A percentile compares a stretch with the other conserved stretches of the same genome.
Evolutionary conservation across 495 filamentous ascomycete genomes (phyloP).

Genomic region (Tetracladium marchalianum): DNA sequence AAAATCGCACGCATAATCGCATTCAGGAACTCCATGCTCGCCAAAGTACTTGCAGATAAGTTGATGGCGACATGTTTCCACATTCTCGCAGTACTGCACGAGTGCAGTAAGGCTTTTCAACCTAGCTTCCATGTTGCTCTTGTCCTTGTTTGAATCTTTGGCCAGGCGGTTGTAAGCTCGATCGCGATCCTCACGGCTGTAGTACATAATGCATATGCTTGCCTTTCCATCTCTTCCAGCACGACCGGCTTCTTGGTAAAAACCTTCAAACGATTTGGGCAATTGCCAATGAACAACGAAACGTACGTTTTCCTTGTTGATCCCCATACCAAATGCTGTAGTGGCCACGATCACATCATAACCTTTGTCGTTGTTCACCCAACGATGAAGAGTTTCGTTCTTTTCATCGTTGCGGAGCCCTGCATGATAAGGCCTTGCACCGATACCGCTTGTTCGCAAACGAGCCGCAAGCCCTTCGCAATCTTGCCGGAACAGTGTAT

Average conservation of each 20-base stretch:
- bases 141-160: conserved; percentile 27
- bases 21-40: conserved; percentile 49
- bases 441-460: conserved; percentile 50
- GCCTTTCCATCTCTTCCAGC: conserved; percentile 86
- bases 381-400: conserved; percentile 54
- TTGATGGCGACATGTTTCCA: conserved; percentile 61
- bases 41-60: conserved; percentile 76
- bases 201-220: conserved; percentile 78
- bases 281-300: conserved; percentile 92
- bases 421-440: conserved; percentile 63
- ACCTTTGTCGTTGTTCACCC: conserved; percentile 62
- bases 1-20: conserved; percentile 83
- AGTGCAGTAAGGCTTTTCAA: conserved; percentile 44
- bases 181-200: conserved; percentile 74
- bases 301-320: conserved; percentile 87
- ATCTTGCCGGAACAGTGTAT: conserved; percentile 68
- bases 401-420: conserved; percentile 51
- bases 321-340: conserved; percentile 95
- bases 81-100: conserved; percentile 72
- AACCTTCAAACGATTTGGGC: conserved; percentile 87
- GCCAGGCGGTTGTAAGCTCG: conserved; percentile 49
- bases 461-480: conserved; percentile 64
- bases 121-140: conserved; percentile 26
- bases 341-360: conserved; percentile 93
- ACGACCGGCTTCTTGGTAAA: conserved; percentile 90